Base-by-base conservation (phyloP, 2,329 filamentous ascomycete genomes). In the Clonostachys rosea region DNA sequence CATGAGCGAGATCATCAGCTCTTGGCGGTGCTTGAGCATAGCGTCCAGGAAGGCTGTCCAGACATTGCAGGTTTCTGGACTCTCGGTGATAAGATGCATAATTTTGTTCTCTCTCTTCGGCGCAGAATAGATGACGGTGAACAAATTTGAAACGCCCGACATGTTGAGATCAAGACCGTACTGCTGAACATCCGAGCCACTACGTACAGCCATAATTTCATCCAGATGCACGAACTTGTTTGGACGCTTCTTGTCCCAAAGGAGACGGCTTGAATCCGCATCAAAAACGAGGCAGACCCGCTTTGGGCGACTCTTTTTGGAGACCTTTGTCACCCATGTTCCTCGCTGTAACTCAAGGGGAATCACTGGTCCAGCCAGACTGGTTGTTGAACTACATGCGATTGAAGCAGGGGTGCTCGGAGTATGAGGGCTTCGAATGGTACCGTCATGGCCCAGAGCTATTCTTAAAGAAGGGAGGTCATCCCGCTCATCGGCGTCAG, bases 181-280 rank as follows among this genome's bases (percentile, higher is more conserved):
- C 62, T 95, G 92, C 48, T 88, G 83, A 16, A 92, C 89, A 61
- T 97, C 89, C 12, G 80, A 79, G 16, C 89, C 91, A 34, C 85
- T 83, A 52, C 91, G 84, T 43, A 97, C 91, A 60, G 96, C 91
- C 59, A 89, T 87, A 58, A 99, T 92, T 63, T 97, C 91, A 59
- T 99, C 94, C 52, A 99, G 89, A 64, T 95, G 95, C 53, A 99
- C 87, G 46, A 83, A 84, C 64, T 96, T 97, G 20, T 83, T 81
- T 1, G 87, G 84, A 35, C 89, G 84, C 9, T 78, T 81, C 42
- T 83, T 79, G 64, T 95, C 88, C 92, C 92, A 97, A 24, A 79
- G 87, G 20, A 99, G 88, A 65, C 91, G 94, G 50, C 88, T 91
- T 2, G 87, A 81, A 59, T 92, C 87, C 20, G 87, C 78, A 58